Evolutionary conservation across 73 alveolate genomes (phyloP).

Genomic region (Stentor roeselii): DNA sequence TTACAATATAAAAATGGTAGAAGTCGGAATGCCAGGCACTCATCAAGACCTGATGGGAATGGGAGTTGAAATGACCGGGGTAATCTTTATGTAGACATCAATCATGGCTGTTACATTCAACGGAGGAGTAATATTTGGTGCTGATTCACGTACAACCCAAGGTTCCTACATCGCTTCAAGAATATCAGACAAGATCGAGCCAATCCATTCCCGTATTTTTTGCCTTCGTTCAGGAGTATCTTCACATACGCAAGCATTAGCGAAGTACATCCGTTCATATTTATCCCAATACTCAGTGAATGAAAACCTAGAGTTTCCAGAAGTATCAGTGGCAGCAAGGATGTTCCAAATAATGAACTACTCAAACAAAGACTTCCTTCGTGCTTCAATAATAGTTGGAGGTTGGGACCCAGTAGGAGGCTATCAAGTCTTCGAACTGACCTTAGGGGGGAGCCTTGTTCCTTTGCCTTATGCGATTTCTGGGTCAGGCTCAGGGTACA

Average conservation of each 20-base stretch:
- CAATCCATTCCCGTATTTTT: slow-evolving; percentile 9
- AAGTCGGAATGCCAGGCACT: background rate
- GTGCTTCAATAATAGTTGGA: slow-evolving; percentile 11
- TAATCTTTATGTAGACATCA: background rate
- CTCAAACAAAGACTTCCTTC: background rate
- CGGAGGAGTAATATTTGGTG: slow-evolving; percentile 31
- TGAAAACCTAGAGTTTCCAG: background rate
- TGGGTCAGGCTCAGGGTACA: slow-evolving; percentile 15
- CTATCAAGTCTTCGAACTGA: background rate
- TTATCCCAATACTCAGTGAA: background rate
- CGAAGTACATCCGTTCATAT: background rate
- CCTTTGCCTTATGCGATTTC: background rate
- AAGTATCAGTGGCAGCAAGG: slow-evolving; percentile 6
- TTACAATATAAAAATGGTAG: background rate
- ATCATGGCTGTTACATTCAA: slow-evolving; percentile 27
- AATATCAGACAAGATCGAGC: slow-evolving; percentile 18
- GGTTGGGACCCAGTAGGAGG: slow-evolving; percentile 30
- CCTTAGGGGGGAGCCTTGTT: slow-evolving; percentile 26
- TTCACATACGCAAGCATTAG: slow-evolving; percentile 30
- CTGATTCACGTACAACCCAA: slow-evolving; percentile 24
- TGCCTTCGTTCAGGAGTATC: slow-evolving; percentile 18
- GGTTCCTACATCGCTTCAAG: slow-evolving; percentile 22
- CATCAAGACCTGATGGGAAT: background rate
- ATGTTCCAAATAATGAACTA: background rate
- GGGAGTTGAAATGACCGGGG: background rate